A percentile compares a stretch with the other conserved stretches of the same genome.
phyloP scores from a whole-genome alignment of 148 eudicot genomes.

The Spergularia marina region DNA sequence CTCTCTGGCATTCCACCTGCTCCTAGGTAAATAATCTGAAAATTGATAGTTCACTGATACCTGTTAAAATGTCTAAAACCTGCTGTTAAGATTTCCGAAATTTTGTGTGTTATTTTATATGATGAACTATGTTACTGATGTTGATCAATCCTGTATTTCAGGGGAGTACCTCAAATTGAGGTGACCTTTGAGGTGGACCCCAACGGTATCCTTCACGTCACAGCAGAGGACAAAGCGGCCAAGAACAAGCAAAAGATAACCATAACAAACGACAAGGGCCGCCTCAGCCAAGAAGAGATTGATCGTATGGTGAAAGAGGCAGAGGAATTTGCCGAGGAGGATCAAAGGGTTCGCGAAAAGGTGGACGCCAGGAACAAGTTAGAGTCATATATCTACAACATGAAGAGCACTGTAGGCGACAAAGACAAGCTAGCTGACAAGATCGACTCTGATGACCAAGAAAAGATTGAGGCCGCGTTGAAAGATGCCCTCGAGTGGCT shows the following conservation, averaged over 20 bases:
- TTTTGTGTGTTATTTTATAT: too few relatives aligned
- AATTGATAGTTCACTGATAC: not conserved
- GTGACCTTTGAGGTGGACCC: constrained; percentile 68
- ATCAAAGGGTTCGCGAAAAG: constrained; percentile 36
- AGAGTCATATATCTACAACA: constrained; percentile 44
- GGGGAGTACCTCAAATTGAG: constrained; percentile 67
- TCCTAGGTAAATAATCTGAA: constrained; percentile 43
- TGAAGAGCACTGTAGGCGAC: constrained; percentile 47
- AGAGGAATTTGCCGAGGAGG: constrained; percentile 48
- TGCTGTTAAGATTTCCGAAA: too few relatives aligned
- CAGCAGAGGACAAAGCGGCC: constrained; percentile 65
- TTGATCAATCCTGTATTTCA: constrained; percentile 14
- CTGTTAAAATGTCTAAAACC: too few relatives aligned
- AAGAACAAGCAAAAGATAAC: constrained; percentile 52
- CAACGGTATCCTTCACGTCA: constrained; percentile 55
- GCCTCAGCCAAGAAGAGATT: constrained; percentile 51
- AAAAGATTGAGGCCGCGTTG: constrained; percentile 37
- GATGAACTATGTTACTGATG: not conserved
- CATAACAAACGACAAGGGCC: constrained; percentile 53
- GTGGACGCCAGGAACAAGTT: constrained; percentile 48
- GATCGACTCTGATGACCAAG: constrained; percentile 45
- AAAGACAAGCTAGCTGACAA: constrained; percentile 45
- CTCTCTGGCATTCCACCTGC: constrained; percentile 66
- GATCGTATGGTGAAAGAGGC: constrained; percentile 44
- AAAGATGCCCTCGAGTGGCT: constrained; percentile 53